A percentile compares a stretch with the other conserved stretches of the same genome.
Evolutionary conservation across 345 rosid genomes (phyloP).

Genomic region (Populus nigra): DNA sequence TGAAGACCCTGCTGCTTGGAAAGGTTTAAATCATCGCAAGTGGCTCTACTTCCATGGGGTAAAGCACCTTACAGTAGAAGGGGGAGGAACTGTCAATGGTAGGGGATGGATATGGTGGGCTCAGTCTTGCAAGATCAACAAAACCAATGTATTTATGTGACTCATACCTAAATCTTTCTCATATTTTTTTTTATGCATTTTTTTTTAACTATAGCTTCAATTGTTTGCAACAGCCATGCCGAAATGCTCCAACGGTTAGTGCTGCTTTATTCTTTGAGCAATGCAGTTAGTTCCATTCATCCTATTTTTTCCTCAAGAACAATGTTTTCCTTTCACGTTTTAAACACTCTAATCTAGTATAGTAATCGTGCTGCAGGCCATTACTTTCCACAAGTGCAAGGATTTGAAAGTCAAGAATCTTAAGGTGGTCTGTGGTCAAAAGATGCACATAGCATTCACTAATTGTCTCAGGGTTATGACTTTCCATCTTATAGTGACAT

Average conservation of each 20-base stretch:
- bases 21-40: slow-evolving; percentile 61
- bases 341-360: slow-evolving; percentile 7
- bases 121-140: slow-evolving; percentile 68
- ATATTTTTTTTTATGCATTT: neutral
- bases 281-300: slow-evolving; percentile 18
- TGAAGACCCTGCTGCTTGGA: slow-evolving; percentile 66
- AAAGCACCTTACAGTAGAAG: slow-evolving; percentile 68
- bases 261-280: slow-evolving; percentile 15
- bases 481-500: slow-evolving; percentile 47
- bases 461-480: slow-evolving; percentile 55
- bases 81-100: slow-evolving; percentile 77
- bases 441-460: slow-evolving; percentile 77
- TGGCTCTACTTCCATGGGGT: slow-evolving; percentile 79
- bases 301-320: neutral
- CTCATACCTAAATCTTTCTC: slow-evolving; percentile 14
- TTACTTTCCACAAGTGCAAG: slow-evolving; percentile 85
- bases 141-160: slow-evolving; percentile 39
- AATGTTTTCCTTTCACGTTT: neutral
- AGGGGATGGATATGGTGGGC: slow-evolving; percentile 91
- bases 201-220: slow-evolving; percentile 22
- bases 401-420: slow-evolving; percentile 57
- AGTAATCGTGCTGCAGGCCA: slow-evolving; percentile 52
- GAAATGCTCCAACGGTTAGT: slow-evolving; percentile 90
- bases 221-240: slow-evolving; percentile 69
- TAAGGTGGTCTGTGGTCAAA: slow-evolving; percentile 55